Evolutionary conservation across 2,329 filamentous ascomycete genomes (phyloP), one percentile per base, ranked within the genome.

Genomic region (Diplodia corticola): DNA sequence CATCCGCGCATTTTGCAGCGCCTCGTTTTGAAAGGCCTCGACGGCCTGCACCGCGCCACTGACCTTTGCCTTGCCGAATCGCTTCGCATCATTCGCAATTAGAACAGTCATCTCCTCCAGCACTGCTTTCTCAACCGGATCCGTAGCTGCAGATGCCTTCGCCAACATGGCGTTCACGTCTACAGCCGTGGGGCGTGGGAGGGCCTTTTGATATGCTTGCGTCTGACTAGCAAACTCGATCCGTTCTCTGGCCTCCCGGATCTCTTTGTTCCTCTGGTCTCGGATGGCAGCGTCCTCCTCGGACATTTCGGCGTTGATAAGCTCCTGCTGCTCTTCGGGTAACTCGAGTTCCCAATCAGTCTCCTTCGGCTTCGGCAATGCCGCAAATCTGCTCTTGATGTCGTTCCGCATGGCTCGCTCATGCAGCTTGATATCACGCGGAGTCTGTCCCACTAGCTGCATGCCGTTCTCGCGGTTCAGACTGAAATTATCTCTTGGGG

Each of bases 321-420:
- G 73, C 71, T 95, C 91, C 68, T 86, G 82, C 69, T 90, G 84
- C 69, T 97, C 93, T 48, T 96, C 92, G 0, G 94, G 94, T 37
- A 96, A 81, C 75, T 97, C 94, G 53, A 98, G 87, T 71, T 98
- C 95, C 90, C 92, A 98, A 70, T 97, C 93, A 0, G 88, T 90
- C 74, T 97, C 92, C 74, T 96, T 97, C 0, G 95, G 95, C 74
- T 91, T 96, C 0, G 95, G 95, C 17, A 99, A 83, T 24, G 91
- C 88, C 4, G 92, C 86, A n/a, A 99, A 85, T 49, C 90, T 86
- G 60, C 86, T 84, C 67, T 87, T 87, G 6, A 99, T 81, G 69
- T 89, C 87, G 68, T 87, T 85, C 50, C 89, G 89, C 70, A 89
- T 78, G 5, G 89, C 87, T 67, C 89, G 82, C 68, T 96, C 89